Base-by-base conservation (phyloP, 2,329 filamentous ascomycete species). In the Thelonectria olida region DNA sequence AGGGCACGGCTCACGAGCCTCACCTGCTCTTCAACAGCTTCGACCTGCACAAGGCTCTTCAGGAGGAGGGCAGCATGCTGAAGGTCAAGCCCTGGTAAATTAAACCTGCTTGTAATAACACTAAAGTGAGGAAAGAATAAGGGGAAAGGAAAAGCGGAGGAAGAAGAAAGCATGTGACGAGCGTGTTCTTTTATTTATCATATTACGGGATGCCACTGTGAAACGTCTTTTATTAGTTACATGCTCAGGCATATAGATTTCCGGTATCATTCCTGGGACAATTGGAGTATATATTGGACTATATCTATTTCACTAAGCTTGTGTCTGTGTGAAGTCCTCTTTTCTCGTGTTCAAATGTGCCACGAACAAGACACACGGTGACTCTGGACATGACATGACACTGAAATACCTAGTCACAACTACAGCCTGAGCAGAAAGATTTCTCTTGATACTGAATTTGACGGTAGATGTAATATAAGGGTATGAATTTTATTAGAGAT, bases 1-100 rank as follows among this genome's bases (percentile, higher is more conserved):
- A 93, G 85, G 93, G 92, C 19, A 92, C 90, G 92, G 92, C 92
- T 19, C 93, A 97, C 78, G 91, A 97, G 84, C 93, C 93, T 23
- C 93, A 97, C 77, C 80, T 96, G 74, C 82, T 97, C 65, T 96
- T 89, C 85, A 91, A 96, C 79, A 84, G 85, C 47, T 97, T 97
- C 76, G 92, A 96, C 78, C 92, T 97, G 89, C 93, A 97, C 80
- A 90, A 90, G 84, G 91, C 93, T 65, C 78, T 97, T 62, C 81
- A 88, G 59, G 90, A 94, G 81, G 87, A 95, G 76, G 93, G 93
- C 22, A 96, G 92, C 69, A 97, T 97, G 93, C 80, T 80, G 65
- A 94, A 94, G 88, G 85, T 94, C 67, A 84, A 85, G 71, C 86
- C 81, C 65, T 93, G 90, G 89, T 80, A 76, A 67, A 64, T 25